phyloP scores from a whole-genome alignment of 2,329 filamentous ascomycete species.

The Mycosphaerella sp. region DNA sequence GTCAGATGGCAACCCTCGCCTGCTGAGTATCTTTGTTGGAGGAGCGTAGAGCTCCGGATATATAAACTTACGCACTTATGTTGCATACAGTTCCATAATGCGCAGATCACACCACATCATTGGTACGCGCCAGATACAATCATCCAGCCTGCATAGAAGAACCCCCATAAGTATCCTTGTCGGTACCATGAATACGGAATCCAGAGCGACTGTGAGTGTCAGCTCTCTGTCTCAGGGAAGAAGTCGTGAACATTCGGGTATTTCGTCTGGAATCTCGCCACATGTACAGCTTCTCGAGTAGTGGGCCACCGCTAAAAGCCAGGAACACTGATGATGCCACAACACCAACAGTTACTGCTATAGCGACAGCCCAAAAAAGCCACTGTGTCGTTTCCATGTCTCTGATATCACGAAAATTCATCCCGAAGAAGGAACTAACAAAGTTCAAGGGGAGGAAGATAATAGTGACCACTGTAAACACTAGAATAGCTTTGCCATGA shows the following conservation, averaged over 20 bases:
- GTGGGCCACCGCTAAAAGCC: slow-evolving; percentile 38
- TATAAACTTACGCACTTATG: not conserved
- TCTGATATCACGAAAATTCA: slow-evolving; percentile 40
- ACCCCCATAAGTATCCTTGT: slow-evolving; percentile 7
- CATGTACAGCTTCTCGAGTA: slow-evolving; percentile 34
- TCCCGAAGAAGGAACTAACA: slow-evolving; percentile 41
- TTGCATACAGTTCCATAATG: not conserved
- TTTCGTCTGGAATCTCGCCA: slow-evolving; percentile 30
- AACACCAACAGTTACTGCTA: slow-evolving; percentile 36
- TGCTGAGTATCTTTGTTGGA: slow-evolving; percentile 46
- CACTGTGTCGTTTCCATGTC: slow-evolving; percentile 37
- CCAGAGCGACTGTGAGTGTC: slow-evolving; percentile 2
- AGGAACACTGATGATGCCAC: slow-evolving; percentile 37
- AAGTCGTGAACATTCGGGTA: slow-evolving; percentile 15
- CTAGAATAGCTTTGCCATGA: slow-evolving; percentile 41
- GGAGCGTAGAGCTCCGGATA: slow-evolving; percentile 27
- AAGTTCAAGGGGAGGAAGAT: slow-evolving; percentile 43
- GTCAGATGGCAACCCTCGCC: slow-evolving; percentile 38
- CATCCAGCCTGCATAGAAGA: slow-evolving; percentile 5
- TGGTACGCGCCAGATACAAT: not conserved
- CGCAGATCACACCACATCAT: not conserved
- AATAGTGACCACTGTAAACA: slow-evolving; percentile 43
- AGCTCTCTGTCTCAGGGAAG: slow-evolving; percentile 13
- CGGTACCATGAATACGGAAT: slow-evolving; percentile 15
- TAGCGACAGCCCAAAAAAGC: slow-evolving; percentile 39